Evolutionary conservation across 2,329 filamentous ascomycete species (phyloP).

Genomic region (Alternaria sp.): DNA sequence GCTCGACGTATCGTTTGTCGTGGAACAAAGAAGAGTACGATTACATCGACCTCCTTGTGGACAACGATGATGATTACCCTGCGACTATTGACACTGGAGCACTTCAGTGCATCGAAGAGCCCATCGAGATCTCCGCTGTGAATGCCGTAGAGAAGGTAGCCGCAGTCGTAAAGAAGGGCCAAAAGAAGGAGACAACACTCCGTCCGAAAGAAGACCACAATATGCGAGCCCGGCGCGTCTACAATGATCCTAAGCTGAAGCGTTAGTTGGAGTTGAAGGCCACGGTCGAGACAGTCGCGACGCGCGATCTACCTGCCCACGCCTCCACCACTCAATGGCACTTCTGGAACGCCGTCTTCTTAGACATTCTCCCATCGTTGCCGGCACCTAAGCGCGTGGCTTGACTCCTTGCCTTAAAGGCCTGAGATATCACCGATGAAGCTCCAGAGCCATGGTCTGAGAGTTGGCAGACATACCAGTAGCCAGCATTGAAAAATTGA

Average conservation of each 20-base stretch:
- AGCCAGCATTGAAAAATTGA: not conserved
- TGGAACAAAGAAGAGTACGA: not conserved
- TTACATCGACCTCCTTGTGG: not conserved
- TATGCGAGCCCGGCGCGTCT: not conserved
- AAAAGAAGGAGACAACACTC: not conserved
- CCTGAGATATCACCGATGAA: not conserved
- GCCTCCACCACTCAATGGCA: not conserved
- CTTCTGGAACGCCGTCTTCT: not conserved
- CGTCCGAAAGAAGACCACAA: not conserved
- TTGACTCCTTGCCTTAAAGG: not conserved
- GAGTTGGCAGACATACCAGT: not conserved
- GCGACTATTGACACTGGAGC: not conserved
- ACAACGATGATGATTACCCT: not conserved
- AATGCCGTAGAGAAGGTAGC: not conserved
- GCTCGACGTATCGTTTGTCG: not conserved
- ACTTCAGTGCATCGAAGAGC: not conserved
- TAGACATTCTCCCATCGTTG: not conserved
- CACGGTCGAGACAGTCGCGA: not conserved
- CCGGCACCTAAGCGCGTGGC: not conserved
- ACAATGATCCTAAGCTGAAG: not conserved
- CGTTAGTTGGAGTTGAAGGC: not conserved
- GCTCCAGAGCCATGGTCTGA: not conserved
- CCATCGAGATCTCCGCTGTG: not conserved
- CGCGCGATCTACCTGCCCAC: rapidly evolving
- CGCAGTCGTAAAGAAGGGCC: not conserved